Evolutionary conservation across 2,329 filamentous ascomycete genomes (phyloP), one percentile per base, ranked within the genome.

Genomic region (Neopestalotiopsis rosae): DNA sequence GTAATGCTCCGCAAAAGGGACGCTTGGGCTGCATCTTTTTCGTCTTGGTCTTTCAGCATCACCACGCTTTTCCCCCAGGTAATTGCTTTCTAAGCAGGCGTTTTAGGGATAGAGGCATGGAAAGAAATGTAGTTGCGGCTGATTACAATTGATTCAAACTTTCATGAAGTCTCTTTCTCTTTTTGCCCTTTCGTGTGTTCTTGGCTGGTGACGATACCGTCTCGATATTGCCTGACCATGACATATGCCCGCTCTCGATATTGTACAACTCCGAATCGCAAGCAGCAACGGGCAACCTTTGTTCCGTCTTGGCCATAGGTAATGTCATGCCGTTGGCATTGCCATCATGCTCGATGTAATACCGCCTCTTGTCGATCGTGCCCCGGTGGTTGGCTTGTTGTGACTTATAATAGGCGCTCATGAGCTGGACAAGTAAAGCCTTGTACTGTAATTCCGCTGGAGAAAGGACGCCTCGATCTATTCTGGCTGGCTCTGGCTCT

Each of bases 41-140:
- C 38, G 20, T 38, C 52, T 65, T 66, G 24, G 59, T 65, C 59
- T 49, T 61, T 62, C 52, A 68, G 62, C 68, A 58, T 67, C 52
- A 69, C 69, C 24, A 69, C 69, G 17, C 67, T 65, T 69, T 67
- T 72, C 71, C 58, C 24, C 70, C 61, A 71, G 69, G 69, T 72
- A 69, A 67, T 38, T 69, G 72, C 71, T 74, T 73, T 72, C 71
- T 61, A 72, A 77, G 74, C 75, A 76, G 77, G 77, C 76, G 77
- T 79, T 79, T 69, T 75, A 72, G 70, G 75, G 75, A 73, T 78
- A 79, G 76, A 77, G 74, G 76, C 71, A 74, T 40, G 73, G 69
- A 72, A 62, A 74, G 70, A 74, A 66, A 72, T 70, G 67, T 67
- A 69, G 67, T 67, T 73, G 71, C 71, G 72, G 73, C 75, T 73